phyloP scores from a whole-genome alignment of 2,329 filamentous ascomycete species.

The Penicillium sp. region DNA sequence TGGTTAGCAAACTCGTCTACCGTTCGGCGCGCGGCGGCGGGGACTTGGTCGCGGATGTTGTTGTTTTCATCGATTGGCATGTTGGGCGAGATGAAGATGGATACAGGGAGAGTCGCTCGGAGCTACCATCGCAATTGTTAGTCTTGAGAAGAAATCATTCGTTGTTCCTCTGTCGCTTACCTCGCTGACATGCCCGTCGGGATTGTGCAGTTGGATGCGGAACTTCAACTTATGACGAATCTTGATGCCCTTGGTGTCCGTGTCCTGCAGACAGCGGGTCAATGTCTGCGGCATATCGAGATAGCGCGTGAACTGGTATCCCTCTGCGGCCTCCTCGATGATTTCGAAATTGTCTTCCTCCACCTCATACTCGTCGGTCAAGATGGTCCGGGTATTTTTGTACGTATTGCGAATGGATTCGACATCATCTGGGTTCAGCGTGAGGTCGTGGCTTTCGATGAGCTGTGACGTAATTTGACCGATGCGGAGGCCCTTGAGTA shows the following conservation, averaged over 20 bases:
- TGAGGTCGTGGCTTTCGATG: slow-evolving; percentile 75
- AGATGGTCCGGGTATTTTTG: slow-evolving; percentile 67
- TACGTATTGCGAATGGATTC: slow-evolving; percentile 51
- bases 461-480: slow-evolving; percentile 81
- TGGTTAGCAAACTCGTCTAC: slow-evolving; percentile 63
- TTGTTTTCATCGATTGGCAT: slow-evolving; percentile 87
- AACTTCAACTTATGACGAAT: slow-evolving; percentile 91
- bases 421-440: slow-evolving; percentile 54
- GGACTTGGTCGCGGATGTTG: slow-evolving; percentile 68
- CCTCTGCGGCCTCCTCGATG: slow-evolving; percentile 63
- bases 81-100: slow-evolving; percentile 94
- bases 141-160: background rate
- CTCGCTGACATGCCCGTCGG: slow-evolving; percentile 92
- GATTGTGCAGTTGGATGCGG: slow-evolving; percentile 88
- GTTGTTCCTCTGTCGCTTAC: slow-evolving; percentile 48
- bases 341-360: slow-evolving; percentile 64
- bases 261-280: slow-evolving; percentile 83
- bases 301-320: slow-evolving; percentile 62
- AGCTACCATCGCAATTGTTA: slow-evolving; percentile 56
- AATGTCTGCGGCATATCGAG: slow-evolving; percentile 78
- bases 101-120: slow-evolving; percentile 85
- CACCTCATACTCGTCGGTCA: slow-evolving; percentile 69
- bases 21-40: slow-evolving; percentile 52
- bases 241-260: slow-evolving; percentile 86
- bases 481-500: slow-evolving; percentile 85